These are phyloP conservation scores for Nannizziopsis barbatae DNA, from an alignment of 2,329 filamentous ascomycete genomes.

Conservation along the genomic window DNA sequence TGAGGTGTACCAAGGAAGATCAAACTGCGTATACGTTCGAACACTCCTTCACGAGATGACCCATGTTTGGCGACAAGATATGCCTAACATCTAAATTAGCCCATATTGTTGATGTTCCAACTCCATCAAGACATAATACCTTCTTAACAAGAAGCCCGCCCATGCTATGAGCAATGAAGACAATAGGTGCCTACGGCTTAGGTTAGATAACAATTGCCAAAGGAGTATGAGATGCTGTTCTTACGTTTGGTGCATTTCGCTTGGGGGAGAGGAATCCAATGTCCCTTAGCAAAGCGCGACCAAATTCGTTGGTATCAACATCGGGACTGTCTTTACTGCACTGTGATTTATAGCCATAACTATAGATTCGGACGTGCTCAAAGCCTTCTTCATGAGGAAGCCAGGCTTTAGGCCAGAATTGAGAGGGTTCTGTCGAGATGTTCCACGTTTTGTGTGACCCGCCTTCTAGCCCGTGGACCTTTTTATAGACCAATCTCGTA, in stretches of 20 bases:
- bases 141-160: slow-evolving; percentile 25
- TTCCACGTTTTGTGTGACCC: slow-evolving; percentile 30
- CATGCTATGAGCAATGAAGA: slow-evolving; percentile 17
- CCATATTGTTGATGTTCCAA: too few relatives aligned
- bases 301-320: slow-evolving; percentile 8
- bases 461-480: slow-evolving; percentile 31
- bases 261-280: not conserved
- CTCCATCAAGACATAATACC: slow-evolving; percentile 12
- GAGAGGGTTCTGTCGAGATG: slow-evolving; percentile 13
- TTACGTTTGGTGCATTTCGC: not conserved
- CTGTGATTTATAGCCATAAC: slow-evolving; percentile 15
- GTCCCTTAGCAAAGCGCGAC: slow-evolving; percentile 4
- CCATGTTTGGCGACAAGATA: slow-evolving; percentile 13
- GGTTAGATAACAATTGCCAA: not conserved
- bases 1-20: slow-evolving; percentile 23
- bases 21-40: slow-evolving; percentile 1
- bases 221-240: not conserved
- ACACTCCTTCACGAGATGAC: slow-evolving; percentile 7
- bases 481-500: too few relatives aligned
- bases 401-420: slow-evolving; percentile 29
- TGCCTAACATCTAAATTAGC: too few relatives aligned
- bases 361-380: slow-evolving; percentile 26
- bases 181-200: slow-evolving; percentile 8
- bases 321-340: not conserved
- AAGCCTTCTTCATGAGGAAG: slow-evolving; percentile 26